These are phyloP conservation scores for Zygoascus ofunaensis DNA, from an alignment of 805 yeast genomes.

Conservation along the genomic window DNA sequence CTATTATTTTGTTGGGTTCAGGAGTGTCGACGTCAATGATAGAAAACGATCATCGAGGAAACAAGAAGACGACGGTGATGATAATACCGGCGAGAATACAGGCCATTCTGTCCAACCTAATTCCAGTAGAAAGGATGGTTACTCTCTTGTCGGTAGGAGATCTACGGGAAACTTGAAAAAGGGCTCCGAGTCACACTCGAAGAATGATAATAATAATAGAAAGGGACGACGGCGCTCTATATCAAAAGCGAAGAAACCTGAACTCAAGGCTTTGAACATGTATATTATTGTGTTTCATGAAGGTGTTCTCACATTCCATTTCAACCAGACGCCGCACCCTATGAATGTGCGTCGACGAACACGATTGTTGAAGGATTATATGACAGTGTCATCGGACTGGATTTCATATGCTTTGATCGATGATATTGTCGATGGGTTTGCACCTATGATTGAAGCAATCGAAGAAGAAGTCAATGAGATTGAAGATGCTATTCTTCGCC, in stretches of 20 bases:
- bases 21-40: slow-evolving; percentile 60
- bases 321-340: slow-evolving; percentile 92
- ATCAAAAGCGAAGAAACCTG: slow-evolving; percentile 3
- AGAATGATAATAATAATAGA: slow-evolving; percentile 1
- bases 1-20: slow-evolving; percentile 85
- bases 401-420: slow-evolving; percentile 92
- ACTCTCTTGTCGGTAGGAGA: background rate
- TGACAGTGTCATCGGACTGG: slow-evolving; percentile 93
- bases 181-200: background rate
- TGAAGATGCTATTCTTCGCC: slow-evolving; percentile 78
- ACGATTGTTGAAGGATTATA: slow-evolving; percentile 72
- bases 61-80: background rate
- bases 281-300: slow-evolving; percentile 85
- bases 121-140: slow-evolving; percentile 1
- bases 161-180: background rate
- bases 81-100: background rate
- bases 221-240: slow-evolving; percentile 5
- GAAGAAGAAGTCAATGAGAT: slow-evolving; percentile 93
- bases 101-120: slow-evolving; percentile 1
- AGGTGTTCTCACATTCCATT: slow-evolving; percentile 89
- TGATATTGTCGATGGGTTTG: slow-evolving; percentile 95
- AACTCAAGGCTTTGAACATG: slow-evolving; percentile 77
- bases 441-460: slow-evolving; percentile 89
- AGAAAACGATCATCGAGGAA: background rate
- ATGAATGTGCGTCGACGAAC: slow-evolving; percentile 92